Base-by-base conservation (phyloP, 2,329 filamentous ascomycete species). In the Colletotrichum sublineola region DNA sequence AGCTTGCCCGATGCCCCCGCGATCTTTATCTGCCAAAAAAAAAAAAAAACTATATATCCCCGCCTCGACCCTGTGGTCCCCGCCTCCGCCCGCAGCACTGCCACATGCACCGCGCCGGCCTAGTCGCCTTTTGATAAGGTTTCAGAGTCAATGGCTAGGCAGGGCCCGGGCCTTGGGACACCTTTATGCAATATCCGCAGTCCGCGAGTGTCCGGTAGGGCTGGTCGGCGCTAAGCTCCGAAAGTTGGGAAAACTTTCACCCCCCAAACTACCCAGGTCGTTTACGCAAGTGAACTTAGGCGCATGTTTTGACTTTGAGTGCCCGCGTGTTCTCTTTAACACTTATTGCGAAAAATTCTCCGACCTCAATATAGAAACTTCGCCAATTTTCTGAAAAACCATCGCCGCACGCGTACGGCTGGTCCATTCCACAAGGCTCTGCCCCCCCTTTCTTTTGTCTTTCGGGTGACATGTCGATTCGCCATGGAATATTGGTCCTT, bases 31-130 rank as follows among this genome's bases (percentile, higher is more conserved):
- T 42, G n/a, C 57, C 33, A 48, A 42, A 29, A 24, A 46, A 46
- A 36, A 29, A 48, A 42, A 29, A 24, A 46, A 46, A 36, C 33
- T 18, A 46, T 33, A 36, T 40, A 36, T 36, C 5, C 33, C 33
- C 12, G n/a, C 18, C 42, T 33, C 2, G 36, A 31, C 11, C 42
- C 53, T 36, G 53, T 46, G 44, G 7, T 3, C 0, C 5, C 18
- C 3, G 6, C 44, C 42, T 20, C 61, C 52, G 44, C 42, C 53
- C 36, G 42, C 29, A 18, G 18, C 24, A 53, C 44, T 24, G 62
- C 62, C 61, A 66, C 29, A 58, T 46, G 31, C 42, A 8, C 29
- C 42, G 33, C 42, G 61, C 44, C 52, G 15, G 5, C 14, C 62
- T 38, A 61, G 31, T 24, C 15, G 36, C 24, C 52, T 12, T 60